Base-by-base conservation (phyloP, 176 grass and related monocot species). In the Phyllostachys edulis region DNA sequence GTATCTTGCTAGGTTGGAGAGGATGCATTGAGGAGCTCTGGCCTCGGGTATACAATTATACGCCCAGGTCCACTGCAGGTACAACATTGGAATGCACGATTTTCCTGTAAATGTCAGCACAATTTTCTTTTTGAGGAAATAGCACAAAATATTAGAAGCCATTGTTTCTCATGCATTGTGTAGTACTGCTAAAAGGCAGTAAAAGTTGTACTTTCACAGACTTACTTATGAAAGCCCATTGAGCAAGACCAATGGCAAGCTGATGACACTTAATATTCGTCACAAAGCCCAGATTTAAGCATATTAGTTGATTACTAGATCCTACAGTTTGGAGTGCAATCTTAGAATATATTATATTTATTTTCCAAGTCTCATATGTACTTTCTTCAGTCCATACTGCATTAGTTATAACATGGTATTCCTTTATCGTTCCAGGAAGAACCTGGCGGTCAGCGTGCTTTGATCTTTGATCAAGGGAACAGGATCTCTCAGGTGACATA, bases 381-480 rank as follows among this genome's bases (percentile, higher is more conserved):
- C 9, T 54, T 80, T 21, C 13, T 52, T 79, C 16, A 14, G 3
- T 50, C 21, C 75, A 27, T 40, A 14, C 27, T 40, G 14, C 14
- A 50, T 50, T 50, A 16, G 15, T 34, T 52, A 3, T 86, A 64
- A 80, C 44, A 9, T 73, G 36, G 44, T 45, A 72, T 63, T 39
- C 7, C 11, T 39, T 79, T 62, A 54, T 66, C 40, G 21, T 91
- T 88, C 7, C 85, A 98, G 96, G 93, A 98, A 94, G 93, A 98
- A 90, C 96, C 89, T 83, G 93, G 96, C 17, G 93, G 96, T 24
- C 96, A 98, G 71, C 93, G 96, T 64, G 96, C 96, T 27, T 61
- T 98, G 80, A 95, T 98, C 32, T 98, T 98, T 78, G 96, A 98
- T 90, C 91, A 98, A 92, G 96, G 96, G 54, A 98, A 95, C 71